Evolutionary conservation across 345 rosid genomes (phyloP).

Genomic region (Barbarea vulgaris): DNA sequence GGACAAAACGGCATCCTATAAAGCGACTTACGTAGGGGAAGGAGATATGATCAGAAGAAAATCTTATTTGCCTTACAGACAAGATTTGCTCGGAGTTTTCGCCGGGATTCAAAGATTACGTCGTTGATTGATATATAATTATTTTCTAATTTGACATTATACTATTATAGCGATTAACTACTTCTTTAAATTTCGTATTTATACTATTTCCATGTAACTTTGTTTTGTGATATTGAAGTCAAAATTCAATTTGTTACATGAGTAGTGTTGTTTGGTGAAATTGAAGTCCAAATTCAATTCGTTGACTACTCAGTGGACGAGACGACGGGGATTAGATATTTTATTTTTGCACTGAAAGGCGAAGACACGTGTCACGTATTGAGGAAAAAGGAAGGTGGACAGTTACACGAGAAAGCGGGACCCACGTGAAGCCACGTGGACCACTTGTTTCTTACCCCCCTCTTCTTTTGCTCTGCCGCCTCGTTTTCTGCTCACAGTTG

Average conservation of each 20-base stretch:
- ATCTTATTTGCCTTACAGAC: constrained; percentile 30
- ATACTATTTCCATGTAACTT: constrained; percentile 43
- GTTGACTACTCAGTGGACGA: not conserved
- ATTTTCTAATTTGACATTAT: not conserved
- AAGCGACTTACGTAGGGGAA: not conserved
- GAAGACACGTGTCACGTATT: constrained; percentile 9
- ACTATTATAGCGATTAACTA: constrained; percentile 27
- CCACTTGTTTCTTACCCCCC: constrained; percentile 44
- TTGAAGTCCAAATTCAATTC: constrained; percentile 7
- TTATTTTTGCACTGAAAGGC: not conserved
- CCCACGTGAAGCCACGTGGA: constrained; percentile 49
- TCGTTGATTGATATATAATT: not conserved
- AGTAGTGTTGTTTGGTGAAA: not conserved
- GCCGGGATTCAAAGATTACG: constrained; percentile 15
- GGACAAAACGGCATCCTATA: constrained; percentile 5
- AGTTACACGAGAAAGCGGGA: constrained; percentile 31
- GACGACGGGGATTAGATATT: constrained; percentile 50
- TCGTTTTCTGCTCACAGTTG: constrained; percentile 28
- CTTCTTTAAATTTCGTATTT: constrained; percentile 49
- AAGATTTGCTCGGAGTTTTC: constrained; percentile 30
- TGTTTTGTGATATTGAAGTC: not conserved
- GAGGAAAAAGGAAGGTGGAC: not conserved
- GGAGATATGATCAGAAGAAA: constrained; percentile 5
- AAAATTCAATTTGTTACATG: not conserved
- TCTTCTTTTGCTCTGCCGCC: not conserved